phyloP scores from a whole-genome alignment of 2,329 filamentous ascomycete genomes.

The Penicillium sp. region DNA sequence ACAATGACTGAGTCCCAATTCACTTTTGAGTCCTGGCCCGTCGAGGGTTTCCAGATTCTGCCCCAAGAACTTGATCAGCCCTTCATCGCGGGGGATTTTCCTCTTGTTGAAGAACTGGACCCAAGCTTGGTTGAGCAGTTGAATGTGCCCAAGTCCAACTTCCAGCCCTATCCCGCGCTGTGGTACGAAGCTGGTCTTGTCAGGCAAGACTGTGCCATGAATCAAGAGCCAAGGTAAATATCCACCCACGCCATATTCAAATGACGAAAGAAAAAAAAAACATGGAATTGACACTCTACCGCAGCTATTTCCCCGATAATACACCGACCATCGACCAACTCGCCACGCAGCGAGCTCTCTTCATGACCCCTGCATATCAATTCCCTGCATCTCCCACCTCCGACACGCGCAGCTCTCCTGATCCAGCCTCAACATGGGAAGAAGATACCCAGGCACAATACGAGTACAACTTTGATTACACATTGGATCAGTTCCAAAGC shows the following conservation, averaged over 20 bases:
- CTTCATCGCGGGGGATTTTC: slow-evolving; percentile 5
- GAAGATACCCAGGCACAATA: slow-evolving; percentile 17
- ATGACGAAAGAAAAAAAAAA: not conserved
- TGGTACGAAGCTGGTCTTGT: slow-evolving; percentile 12
- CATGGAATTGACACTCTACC: not conserved
- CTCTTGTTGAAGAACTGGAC: not conserved
- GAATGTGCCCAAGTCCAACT: not conserved
- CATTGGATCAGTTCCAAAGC: not conserved
- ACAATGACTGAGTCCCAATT: slow-evolving; percentile 4
- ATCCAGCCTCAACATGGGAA: slow-evolving; percentile 25
- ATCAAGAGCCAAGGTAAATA: slow-evolving; percentile 2
- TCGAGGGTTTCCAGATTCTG: not conserved
- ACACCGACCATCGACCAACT: slow-evolving; percentile 1
- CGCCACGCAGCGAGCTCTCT: slow-evolving; percentile 20
- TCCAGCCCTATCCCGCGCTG: slow-evolving; percentile 7
- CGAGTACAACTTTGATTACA: slow-evolving; percentile 1
- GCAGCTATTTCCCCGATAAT: not conserved
- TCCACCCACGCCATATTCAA: too few relatives aligned
- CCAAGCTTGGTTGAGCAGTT: not conserved
- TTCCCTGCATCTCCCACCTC: slow-evolving; percentile 18
- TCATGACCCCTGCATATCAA: slow-evolving; percentile 16
- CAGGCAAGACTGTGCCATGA: not conserved
- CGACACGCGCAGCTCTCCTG: slow-evolving; percentile 27
- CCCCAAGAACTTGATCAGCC: not conserved
- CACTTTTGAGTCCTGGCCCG: not conserved